phyloP scores from a whole-genome alignment of 129 eudicot genomes.

The Flaveria bidentis region DNA sequence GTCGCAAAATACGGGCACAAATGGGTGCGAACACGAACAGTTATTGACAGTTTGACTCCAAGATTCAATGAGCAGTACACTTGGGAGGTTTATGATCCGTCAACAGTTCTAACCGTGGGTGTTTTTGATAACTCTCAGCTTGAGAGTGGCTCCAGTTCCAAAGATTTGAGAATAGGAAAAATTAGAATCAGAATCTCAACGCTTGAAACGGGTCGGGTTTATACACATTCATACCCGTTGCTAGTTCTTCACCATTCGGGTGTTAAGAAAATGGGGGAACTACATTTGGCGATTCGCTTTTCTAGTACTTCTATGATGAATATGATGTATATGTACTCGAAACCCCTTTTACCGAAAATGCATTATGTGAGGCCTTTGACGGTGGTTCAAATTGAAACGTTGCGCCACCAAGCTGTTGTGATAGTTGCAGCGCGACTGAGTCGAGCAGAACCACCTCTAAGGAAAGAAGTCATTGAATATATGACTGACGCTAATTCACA shows the following conservation, averaged over 20 bases:
- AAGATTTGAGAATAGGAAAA: constrained; percentile 66
- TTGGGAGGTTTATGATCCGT: constrained; percentile 91
- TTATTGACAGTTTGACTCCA: constrained; percentile 67
- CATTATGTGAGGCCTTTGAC: constrained; percentile 72
- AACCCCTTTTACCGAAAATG: constrained; percentile 84
- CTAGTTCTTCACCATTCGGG: constrained; percentile 79
- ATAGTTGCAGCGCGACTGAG: constrained; percentile 72
- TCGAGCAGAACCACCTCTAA: constrained; percentile 81
- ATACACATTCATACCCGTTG: constrained; percentile 81
- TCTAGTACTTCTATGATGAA: constrained; percentile 61
- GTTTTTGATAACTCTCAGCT: constrained; percentile 76
- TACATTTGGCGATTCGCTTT: constrained; percentile 83
- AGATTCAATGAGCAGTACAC: constrained; percentile 88
- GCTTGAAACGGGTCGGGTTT: constrained; percentile 83
- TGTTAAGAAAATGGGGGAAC: constrained; percentile 87
- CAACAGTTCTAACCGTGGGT: constrained; percentile 84
- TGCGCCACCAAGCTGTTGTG: constrained; percentile 71
- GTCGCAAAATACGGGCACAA: constrained; percentile 87
- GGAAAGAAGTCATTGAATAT: constrained; percentile 74
- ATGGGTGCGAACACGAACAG: constrained; percentile 82
- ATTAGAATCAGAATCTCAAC: constrained; percentile 82
- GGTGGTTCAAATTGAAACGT: constrained; percentile 56
- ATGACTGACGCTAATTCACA: constrained; percentile 85
- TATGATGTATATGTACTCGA: constrained; percentile 67
- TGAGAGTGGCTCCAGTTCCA: constrained; percentile 35